Base-by-base conservation (phyloP, 164 flowering plant genomes). In the Vitis rotundifolia region DNA sequence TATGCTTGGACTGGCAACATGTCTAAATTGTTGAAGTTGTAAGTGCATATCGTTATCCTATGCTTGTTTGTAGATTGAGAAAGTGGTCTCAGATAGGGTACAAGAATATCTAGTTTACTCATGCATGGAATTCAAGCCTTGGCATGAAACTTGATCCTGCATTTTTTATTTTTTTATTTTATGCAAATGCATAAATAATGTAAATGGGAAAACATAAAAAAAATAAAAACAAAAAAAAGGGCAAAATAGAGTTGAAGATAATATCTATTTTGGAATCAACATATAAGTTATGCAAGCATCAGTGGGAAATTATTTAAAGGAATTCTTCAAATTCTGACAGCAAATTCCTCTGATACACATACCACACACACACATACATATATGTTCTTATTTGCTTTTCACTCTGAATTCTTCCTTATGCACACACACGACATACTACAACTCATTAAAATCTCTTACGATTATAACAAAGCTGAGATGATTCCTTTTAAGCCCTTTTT, bases 11-110 rank as follows among this genome's bases (percentile, higher is more conserved):
- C 26, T 22, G 26, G 82, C 19, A 86, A 87, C 82, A 90, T 93
- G 89, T 66, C 89, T 53, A 78, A 76, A 29, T 69, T 95, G 76
- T 69, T 91, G 74, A 95, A 95, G 70, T 37, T 95, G 99, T 95
- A 86, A 91, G 97, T 80, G 49, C 66, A 68, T 64, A 15, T 62
- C 26, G 19, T n/a, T 60, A 48, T 49, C n/a, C 15, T 26, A 5
- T 37, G 31, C 28, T 26, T 49, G 37, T 22, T 16, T 10, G 69
- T 18, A 37, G 29, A 29, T 56, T 59, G 53, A 52, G 68, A 51
- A 52, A 2, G 14, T 53, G 56, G 56, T n/a, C 49, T 66, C 59
- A n/a, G 29, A 10, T 48, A 7, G 29, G 48, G 48, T 28, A 49
- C 31, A 29, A 54, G 15, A 11, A 29, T 66, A 7, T 28, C 11